Base-by-base conservation (phyloP, 2,329 filamentous ascomycete genomes). In the Aspergillus versicolor region DNA sequence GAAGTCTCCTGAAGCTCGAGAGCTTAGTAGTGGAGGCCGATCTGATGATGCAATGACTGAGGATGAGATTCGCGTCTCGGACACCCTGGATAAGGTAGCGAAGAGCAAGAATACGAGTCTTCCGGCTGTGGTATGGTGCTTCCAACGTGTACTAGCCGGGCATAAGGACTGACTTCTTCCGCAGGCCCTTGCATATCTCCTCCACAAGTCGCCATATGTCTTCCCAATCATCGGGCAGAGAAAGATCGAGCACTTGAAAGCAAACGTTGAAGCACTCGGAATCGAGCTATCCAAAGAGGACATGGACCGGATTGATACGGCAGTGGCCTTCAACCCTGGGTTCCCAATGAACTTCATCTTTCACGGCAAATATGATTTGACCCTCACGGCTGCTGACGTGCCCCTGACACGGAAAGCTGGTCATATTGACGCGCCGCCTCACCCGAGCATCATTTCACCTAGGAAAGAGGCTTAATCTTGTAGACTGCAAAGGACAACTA, bases 181-280 rank as follows among this genome's bases (percentile, higher is more conserved):
- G 77, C 79, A 12, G 76, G 88, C 89, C 7, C 73, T 92, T 22
- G 88, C 89, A 2, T 92, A 92, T 66, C 84, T 91, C 12, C 82
- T 89, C 80, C 81, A 85, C 62, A 91, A 91, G 75, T 77, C 86
- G 0, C 83, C 87, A 0, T 84, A 90, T 65, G 85, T 91, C 9
- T 90, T 90, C 67, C 89, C 89, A 1, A 85, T 92, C 43, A 78
- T 91, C 5, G 88, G 88, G 9, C 86, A 87, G 0, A 81, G 88
- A 9, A 91, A 86, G 64, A 71, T 89, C 11, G 84, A 87, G 49
- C 88, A 92, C 67, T 75, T 92, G 45, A 82, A 86, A 67, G 80
- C 79, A 55, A 91, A 91, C 65, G 88, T 91, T 61, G 82, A 87
- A 65, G 86, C 87, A 0, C 77, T 92, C 38, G 78, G 77, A 1